phyloP scores from a whole-genome alignment of 2,329 filamentous ascomycete species.

The Stromatinia cepivora region DNA sequence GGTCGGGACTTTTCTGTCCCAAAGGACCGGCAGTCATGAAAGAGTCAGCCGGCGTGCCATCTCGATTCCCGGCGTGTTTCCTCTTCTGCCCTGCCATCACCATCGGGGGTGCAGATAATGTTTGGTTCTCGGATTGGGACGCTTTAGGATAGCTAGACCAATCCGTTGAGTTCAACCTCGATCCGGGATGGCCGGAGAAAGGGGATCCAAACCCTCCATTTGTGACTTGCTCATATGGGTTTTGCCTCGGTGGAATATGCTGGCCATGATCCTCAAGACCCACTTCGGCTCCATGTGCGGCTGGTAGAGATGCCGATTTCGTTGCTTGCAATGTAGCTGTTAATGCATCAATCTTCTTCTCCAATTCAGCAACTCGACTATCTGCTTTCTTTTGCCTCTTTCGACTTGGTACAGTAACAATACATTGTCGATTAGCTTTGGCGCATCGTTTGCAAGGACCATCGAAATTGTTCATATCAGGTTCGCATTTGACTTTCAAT shows the following conservation, averaged over 20 bases:
- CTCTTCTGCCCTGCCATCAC: slow-evolving; percentile 42
- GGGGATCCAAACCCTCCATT: slow-evolving; percentile 36
- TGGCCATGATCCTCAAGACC: slow-evolving; percentile 21
- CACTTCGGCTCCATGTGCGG: slow-evolving; percentile 23
- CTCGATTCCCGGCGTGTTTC: slow-evolving; percentile 37
- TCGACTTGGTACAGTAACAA: slow-evolving; percentile 45
- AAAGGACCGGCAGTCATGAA: slow-evolving; percentile 17
- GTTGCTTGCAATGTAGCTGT: slow-evolving; percentile 42
- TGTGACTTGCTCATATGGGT: slow-evolving; percentile 41
- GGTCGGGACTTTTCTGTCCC: slow-evolving; percentile 15
- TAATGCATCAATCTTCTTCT: slow-evolving; percentile 47
- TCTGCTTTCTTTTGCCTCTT: slow-evolving; percentile 49
- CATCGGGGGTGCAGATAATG: slow-evolving; percentile 37
- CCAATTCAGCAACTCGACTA: slow-evolving; percentile 47
- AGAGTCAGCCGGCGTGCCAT: slow-evolving; percentile 22
- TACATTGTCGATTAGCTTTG: slow-evolving; percentile 44
- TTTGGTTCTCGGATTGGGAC: slow-evolving; percentile 34
- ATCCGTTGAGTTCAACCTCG: slow-evolving; percentile 29
- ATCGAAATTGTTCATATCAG: slow-evolving; percentile 40
- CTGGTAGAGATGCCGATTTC: slow-evolving; percentile 29
- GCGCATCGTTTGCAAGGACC: slow-evolving; percentile 45
- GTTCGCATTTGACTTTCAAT: slow-evolving; percentile 47
- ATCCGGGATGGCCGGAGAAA: slow-evolving; percentile 32
- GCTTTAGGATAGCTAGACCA: slow-evolving; percentile 36
- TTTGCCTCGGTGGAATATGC: slow-evolving; percentile 23